phyloP scores from a whole-genome alignment of 2,329 filamentous ascomycete species.

The Ophiostoma novo-ulmi region DNA sequence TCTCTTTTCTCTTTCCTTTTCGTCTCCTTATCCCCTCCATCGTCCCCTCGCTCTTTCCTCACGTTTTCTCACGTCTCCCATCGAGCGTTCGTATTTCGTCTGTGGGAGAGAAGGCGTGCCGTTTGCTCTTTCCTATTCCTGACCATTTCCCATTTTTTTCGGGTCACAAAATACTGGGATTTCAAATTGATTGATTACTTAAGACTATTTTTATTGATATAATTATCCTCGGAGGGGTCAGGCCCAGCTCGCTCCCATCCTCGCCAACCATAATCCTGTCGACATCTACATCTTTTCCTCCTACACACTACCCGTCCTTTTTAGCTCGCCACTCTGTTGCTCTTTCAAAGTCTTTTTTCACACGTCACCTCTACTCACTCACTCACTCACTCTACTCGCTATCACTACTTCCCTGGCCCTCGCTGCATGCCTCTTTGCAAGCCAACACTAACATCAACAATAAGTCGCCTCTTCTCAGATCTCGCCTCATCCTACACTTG shows the following conservation, averaged over 20 bases:
- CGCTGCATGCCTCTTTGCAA: not conserved
- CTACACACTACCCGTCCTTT: not conserved
- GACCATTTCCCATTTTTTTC: not conserved
- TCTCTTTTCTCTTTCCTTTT: not conserved
- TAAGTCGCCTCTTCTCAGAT: not conserved
- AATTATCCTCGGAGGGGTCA: not conserved
- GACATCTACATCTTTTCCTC: not conserved
- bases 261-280: not conserved
- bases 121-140: constrained; percentile 12
- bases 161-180: not conserved
- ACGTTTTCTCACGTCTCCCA: constrained; percentile 15
- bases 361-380: not conserved
- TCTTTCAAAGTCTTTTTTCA: not conserved
- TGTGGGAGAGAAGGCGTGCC: not conserved
- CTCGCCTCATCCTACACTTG: not conserved
- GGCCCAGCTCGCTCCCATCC: not conserved
- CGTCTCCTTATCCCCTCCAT: not conserved
- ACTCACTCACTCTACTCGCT: not conserved
- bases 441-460: constrained; percentile 4
- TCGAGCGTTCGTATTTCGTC: constrained; percentile 19
- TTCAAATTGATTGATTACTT: not conserved
- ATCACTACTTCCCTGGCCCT: not conserved
- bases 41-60: constrained; percentile 15
- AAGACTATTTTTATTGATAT: not conserved
- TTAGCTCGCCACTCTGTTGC: not conserved